phyloP scores from a whole-genome alignment of 2,329 filamentous ascomycete species.

The Parastagonospora avenae region DNA sequence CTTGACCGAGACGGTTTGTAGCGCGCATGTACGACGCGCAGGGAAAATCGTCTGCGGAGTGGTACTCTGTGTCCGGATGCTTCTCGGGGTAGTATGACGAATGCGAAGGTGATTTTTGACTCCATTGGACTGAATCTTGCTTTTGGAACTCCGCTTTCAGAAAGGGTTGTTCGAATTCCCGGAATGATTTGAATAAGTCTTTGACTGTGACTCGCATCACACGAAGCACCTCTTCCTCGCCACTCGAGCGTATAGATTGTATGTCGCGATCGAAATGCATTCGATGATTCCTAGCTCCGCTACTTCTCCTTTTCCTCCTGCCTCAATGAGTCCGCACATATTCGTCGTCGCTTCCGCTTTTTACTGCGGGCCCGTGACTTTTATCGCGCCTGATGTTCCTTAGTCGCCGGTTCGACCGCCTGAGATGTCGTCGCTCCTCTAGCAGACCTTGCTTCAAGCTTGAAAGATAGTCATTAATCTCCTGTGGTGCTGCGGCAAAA shows the following conservation, averaged over 20 bases:
- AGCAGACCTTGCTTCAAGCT: conserved; percentile 49
- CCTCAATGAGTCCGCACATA: conserved; percentile 10
- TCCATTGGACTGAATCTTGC: conserved; percentile 18
- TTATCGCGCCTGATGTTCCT: conserved; percentile 13
- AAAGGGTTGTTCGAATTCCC: conserved; percentile 47
- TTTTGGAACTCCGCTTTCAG: conserved; percentile 39
- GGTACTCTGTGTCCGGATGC: neutral
- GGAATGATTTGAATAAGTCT: conserved; percentile 45
- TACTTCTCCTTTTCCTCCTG: conserved; percentile 1
- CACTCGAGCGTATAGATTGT: conserved; percentile 22
- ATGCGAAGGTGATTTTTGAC: conserved; percentile 5
- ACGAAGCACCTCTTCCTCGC: conserved; percentile 42
- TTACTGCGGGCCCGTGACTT: conserved; percentile 12
- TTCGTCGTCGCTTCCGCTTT: conserved; percentile 11
- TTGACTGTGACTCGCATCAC: conserved; percentile 45
- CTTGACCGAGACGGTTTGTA: conserved; percentile 30
- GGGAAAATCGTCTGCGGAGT: conserved; percentile 28
- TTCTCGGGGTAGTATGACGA: conserved; percentile 10
- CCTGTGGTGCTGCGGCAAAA: conserved; percentile 40
- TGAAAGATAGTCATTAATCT: conserved; percentile 49
- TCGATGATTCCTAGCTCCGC: conserved; percentile 8
- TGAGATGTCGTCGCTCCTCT: conserved; percentile 47
- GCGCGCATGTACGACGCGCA: conserved; percentile 13
- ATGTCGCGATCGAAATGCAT: conserved; percentile 29
- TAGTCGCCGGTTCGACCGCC: conserved; percentile 27